Evolutionary conservation across 257 asterid genomes (phyloP).

Genomic region (Capsicum baccatum): DNA sequence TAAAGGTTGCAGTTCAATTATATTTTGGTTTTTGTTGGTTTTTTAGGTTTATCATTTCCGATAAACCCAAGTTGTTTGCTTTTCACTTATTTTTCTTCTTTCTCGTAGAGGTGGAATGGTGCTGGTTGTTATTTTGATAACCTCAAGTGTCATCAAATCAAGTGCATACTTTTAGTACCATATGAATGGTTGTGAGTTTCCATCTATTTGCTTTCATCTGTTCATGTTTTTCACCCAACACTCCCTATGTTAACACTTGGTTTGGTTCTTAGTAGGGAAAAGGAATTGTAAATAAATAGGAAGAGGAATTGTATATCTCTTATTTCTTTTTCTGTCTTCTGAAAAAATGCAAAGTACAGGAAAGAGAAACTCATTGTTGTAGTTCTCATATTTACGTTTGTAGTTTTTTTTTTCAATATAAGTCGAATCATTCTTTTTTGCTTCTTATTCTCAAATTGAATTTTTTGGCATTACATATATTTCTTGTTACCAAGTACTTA

Average conservation of each 20-base stretch:
- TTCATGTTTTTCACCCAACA: neutral
- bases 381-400: neutral
- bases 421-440: neutral
- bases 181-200: neutral
- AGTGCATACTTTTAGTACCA: neutral
- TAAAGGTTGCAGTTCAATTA: neutral
- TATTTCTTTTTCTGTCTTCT: neutral
- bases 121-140: neutral
- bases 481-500: neutral
- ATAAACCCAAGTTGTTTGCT: neutral
- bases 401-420: neutral
- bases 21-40: neutral
- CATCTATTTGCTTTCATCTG: neutral
- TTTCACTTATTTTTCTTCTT: constrained; percentile 15
- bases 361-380: neutral
- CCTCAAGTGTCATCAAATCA: neutral
- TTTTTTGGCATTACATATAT: too few relatives aligned
- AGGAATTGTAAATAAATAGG: neutral
- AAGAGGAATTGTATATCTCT: neutral
- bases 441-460: too few relatives aligned
- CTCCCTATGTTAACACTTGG: neutral
- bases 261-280: neutral
- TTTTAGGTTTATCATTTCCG: neutral
- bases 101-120: neutral
- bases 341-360: neutral